Conservation (phyloP, 1,139 yeast genomes). For the Taphrina wiesneri region DNA sequence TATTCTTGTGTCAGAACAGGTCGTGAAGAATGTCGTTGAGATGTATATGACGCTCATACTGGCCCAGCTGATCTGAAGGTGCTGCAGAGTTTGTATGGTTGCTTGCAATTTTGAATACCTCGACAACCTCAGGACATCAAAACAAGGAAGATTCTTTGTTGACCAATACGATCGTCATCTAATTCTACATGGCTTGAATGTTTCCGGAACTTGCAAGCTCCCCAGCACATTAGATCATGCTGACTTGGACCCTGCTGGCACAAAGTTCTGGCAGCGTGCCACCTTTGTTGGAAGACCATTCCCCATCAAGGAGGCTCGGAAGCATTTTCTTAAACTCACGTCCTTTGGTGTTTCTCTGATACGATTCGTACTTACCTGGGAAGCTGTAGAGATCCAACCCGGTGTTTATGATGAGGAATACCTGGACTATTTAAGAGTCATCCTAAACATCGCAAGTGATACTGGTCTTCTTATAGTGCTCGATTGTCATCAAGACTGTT, state of each 20-base stretch:
- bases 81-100: neutral
- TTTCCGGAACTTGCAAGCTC: constrained; percentile 26
- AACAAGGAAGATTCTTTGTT: constrained; percentile 7
- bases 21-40: too few relatives aligned
- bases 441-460: constrained; percentile 58
- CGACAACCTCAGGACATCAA: neutral
- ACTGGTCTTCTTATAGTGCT: constrained; percentile 75
- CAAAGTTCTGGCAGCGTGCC: constrained; percentile 65
- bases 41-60: too few relatives aligned
- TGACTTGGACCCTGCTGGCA: constrained; percentile 37
- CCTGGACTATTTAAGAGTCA: constrained; percentile 65
- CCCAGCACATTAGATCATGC: constrained; percentile 2
- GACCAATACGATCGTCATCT: constrained; percentile 27
- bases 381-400: constrained; percentile 84
- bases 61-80: too few relatives aligned
- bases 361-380: constrained; percentile 83
- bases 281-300: constrained; percentile 84
- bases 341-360: constrained; percentile 80
- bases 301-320: constrained; percentile 67
- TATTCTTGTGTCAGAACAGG: too few relatives aligned
- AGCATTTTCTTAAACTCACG: constrained; percentile 68
- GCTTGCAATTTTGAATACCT: constrained; percentile 4
- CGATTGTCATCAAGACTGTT: constrained; percentile 85
- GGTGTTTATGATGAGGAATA: constrained; percentile 77
- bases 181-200: constrained; percentile 28